These are phyloP conservation scores for Rhodotorula toruloides DNA, from an alignment of 768 basidiomycete genomes.

Conservation along the genomic window DNA sequence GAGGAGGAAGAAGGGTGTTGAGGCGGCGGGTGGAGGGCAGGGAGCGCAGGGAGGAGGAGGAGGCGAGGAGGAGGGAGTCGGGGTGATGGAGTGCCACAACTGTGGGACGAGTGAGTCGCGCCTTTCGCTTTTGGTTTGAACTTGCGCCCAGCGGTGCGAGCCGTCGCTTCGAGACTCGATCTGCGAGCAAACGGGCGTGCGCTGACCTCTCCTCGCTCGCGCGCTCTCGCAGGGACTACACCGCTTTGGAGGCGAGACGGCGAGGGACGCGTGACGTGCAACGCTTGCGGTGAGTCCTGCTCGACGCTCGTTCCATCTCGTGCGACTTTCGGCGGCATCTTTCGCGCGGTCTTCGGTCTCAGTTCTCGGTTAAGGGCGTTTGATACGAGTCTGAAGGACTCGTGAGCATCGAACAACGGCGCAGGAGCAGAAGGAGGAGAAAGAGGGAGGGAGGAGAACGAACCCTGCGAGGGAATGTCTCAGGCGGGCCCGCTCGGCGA, in stretches of 20 bases:
- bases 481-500: not conserved
- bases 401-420: too few species aligned
- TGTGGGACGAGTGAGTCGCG: conserved; percentile 38
- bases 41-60: not conserved
- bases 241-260: conserved; percentile 52
- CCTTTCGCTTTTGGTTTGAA: conserved; percentile 18
- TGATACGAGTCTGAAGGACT: too few species aligned
- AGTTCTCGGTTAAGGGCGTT: too few species aligned
- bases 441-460: too few species aligned
- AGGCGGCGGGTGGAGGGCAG: not conserved
- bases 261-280: conserved; percentile 52
- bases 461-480: too few species aligned
- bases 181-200: conserved; percentile 13
- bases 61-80: conserved; percentile 11
- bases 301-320: not conserved
- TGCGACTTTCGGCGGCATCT: not conserved
- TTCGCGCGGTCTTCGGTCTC: not conserved
- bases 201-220: not conserved
- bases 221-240: conserved; percentile 45
- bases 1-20: conserved; percentile 13
- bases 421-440: too few species aligned
- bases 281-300: conserved; percentile 50
- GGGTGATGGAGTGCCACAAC: conserved; percentile 43
- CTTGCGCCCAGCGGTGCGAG: too few species aligned
- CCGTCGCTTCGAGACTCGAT: too few species aligned